A percentile compares a stretch with the other conserved stretches of the same genome.
Evolutionary conservation across 2,329 filamentous ascomycete species (phyloP).

Genomic region (Claviceps pazoutovae): DNA sequence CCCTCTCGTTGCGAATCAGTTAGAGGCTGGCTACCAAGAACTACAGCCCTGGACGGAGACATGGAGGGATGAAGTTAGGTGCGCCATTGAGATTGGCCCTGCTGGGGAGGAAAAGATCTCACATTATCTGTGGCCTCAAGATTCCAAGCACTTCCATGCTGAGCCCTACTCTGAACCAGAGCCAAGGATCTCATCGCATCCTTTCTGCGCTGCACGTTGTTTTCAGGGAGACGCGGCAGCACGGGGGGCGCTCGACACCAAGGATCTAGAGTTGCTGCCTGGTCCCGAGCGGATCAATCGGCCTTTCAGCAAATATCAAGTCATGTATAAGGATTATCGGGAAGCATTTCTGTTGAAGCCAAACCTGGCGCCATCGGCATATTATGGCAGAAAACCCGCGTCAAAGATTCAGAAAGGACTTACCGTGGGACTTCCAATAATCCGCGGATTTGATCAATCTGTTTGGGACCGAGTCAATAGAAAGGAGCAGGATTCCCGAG

Average conservation of each 20-base stretch:
- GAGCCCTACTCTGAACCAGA: slow-evolving; percentile 15
- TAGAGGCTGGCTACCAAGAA: slow-evolving; percentile 82
- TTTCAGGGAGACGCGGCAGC: slow-evolving; percentile 45
- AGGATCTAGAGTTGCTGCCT: slow-evolving; percentile 16
- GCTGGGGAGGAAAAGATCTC: slow-evolving; percentile 84
- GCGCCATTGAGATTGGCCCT: slow-evolving; percentile 79
- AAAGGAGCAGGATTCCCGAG: background rate
- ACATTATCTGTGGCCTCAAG: slow-evolving; percentile 65
- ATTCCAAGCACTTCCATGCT: slow-evolving; percentile 15
- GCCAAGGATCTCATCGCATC: slow-evolving; percentile 35
- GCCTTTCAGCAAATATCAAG: slow-evolving; percentile 60
- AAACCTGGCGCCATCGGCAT: slow-evolving; percentile 68
- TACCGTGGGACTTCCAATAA: slow-evolving; percentile 72
- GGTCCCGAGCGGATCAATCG: slow-evolving; percentile 31
- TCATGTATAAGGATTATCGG: slow-evolving; percentile 65
- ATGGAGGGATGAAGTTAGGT: slow-evolving; percentile 82
- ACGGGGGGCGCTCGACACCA: slow-evolving; percentile 32
- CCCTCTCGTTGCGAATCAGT: slow-evolving; percentile 71
- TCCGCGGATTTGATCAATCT: slow-evolving; percentile 72
- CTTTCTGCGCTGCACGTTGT: slow-evolving; percentile 45
- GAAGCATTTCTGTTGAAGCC: slow-evolving; percentile 71
- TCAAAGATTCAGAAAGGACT: slow-evolving; percentile 73
- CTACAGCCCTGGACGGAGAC: slow-evolving; percentile 81
- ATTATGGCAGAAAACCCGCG: slow-evolving; percentile 70
- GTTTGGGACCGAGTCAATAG: slow-evolving; percentile 62